These are phyloP conservation scores for Brettanomyces bruxellensis DNA, from an alignment of 805 yeast genomes.

Conservation along the genomic window DNA sequence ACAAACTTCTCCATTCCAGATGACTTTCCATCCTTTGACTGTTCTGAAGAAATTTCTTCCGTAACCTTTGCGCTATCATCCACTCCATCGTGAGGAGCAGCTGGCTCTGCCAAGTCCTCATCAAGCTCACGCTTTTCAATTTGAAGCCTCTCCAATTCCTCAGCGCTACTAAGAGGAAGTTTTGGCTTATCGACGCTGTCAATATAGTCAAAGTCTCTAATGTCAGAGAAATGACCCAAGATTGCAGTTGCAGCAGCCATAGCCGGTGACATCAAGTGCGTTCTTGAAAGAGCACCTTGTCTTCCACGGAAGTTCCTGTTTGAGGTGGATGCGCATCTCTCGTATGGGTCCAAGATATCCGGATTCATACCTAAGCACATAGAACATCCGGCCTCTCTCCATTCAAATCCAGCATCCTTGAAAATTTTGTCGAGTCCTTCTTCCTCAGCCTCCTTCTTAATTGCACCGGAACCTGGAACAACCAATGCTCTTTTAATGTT, in stretches of 20 bases:
- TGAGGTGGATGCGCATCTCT: constrained; percentile 97
- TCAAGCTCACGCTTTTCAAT: constrained; percentile 56
- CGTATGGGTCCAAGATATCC: constrained; percentile 88
- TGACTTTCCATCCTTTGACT: background rate
- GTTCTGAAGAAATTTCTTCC: background rate
- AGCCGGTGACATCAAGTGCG: constrained; percentile 97
- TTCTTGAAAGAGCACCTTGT: constrained; percentile 93
- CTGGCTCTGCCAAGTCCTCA: constrained; percentile 34
- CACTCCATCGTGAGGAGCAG: constrained; percentile 31
- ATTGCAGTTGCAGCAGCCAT: constrained; percentile 99
- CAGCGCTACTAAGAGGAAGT: constrained; percentile 35
- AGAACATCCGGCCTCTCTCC: constrained; percentile 99
- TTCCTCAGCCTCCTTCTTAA: constrained; percentile 84
- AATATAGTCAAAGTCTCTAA: constrained; percentile 67
- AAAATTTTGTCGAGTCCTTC: constrained; percentile 93
- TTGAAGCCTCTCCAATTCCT: constrained; percentile 46
- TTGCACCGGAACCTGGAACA: constrained; percentile 97
- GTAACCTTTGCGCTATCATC: constrained; percentile 23
- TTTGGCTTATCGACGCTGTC: constrained; percentile 50
- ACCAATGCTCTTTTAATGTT: constrained; percentile 77
- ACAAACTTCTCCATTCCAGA: constrained; percentile 66
- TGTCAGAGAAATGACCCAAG: constrained; percentile 82
- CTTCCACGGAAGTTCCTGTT: constrained; percentile 99
- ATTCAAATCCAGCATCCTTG: constrained; percentile 86
- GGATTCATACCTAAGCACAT: constrained; percentile 99